phyloP scores from a whole-genome alignment of 2,329 filamentous ascomycete species.

The Curvularia hawaiiensis region DNA sequence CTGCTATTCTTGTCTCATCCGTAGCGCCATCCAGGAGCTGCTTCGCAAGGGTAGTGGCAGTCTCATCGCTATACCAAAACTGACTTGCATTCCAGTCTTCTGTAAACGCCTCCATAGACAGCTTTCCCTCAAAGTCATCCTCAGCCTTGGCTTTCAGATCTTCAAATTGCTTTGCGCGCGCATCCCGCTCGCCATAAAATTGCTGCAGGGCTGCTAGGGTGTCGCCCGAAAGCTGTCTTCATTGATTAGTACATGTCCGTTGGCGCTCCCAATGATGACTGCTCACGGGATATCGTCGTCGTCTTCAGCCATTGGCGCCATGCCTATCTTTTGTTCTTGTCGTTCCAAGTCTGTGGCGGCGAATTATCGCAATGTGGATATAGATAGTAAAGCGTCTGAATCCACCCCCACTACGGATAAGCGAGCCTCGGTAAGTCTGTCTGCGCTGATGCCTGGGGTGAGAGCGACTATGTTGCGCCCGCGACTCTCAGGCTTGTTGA shows the following conservation, averaged over 20 bases:
- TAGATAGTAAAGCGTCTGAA: constrained; percentile 27
- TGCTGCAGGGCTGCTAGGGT: constrained; percentile 72
- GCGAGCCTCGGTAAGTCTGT: constrained; percentile 30
- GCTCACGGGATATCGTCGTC: constrained; percentile 46
- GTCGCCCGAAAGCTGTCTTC: constrained; percentile 67
- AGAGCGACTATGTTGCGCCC: constrained; percentile 36
- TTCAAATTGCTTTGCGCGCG: constrained; percentile 68
- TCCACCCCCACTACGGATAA: constrained; percentile 34
- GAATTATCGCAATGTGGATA: constrained; percentile 18
- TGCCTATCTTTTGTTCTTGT: constrained; percentile 15
- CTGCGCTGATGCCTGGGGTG: constrained; percentile 9
- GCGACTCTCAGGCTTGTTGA: constrained; percentile 28
- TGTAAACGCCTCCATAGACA: constrained; percentile 72
- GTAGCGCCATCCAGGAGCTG: constrained; percentile 68
- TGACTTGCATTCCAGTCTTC: constrained; percentile 86
- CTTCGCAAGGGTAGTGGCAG: constrained; percentile 66
- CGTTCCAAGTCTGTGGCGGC: background rate
- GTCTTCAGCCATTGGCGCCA: constrained; percentile 32
- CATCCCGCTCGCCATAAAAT: constrained; percentile 76
- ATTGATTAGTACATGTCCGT: constrained; percentile 23
- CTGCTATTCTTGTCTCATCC: constrained; percentile 64
- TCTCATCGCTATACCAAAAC: constrained; percentile 82
- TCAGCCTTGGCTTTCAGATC: constrained; percentile 68
- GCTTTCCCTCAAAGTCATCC: constrained; percentile 53
- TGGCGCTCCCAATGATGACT: background rate